phyloP scores from a whole-genome alignment of 768 basidiomycete species.

The Calocybe gangraenosa region DNA sequence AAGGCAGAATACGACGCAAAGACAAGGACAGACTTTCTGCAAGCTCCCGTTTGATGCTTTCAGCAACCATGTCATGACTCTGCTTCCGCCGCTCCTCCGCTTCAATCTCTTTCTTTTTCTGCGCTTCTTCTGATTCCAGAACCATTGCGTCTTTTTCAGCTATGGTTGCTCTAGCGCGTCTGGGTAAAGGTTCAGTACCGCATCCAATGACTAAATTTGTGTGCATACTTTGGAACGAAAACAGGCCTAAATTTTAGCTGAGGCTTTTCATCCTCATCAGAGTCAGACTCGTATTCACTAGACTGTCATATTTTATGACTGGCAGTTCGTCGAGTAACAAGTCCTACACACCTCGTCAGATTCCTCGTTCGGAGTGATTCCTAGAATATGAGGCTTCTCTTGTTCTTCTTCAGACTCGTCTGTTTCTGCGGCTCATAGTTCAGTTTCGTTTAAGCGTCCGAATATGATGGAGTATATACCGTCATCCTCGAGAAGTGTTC shows the following conservation, averaged over 20 bases:
- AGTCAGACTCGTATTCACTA: slow-evolving; percentile 82
- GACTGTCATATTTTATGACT: slow-evolving; percentile 43
- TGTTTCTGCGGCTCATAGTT: slow-evolving; percentile 28
- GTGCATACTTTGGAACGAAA: slow-evolving; percentile 86
- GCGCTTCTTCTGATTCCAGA: slow-evolving; percentile 72
- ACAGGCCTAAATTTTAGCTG: slow-evolving; percentile 85
- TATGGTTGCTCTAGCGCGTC: slow-evolving; percentile 74
- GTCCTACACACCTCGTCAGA: slow-evolving; percentile 39
- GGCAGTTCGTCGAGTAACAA: slow-evolving; percentile 5
- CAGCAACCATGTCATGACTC: slow-evolving; percentile 89
- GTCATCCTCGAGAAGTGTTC: slow-evolving; percentile 59
- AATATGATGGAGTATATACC: slow-evolving; percentile 20
- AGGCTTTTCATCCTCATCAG: slow-evolving; percentile 71
- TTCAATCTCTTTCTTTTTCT: slow-evolving; percentile 66
- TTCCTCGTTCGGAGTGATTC: slow-evolving; percentile 20
- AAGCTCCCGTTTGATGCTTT: slow-evolving; percentile 88
- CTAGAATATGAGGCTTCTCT: slow-evolving; percentile 13
- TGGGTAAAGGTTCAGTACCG: slow-evolving; percentile 24
- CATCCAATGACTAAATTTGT: background rate
- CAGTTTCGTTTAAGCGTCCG: slow-evolving; percentile 1
- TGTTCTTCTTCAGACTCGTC: slow-evolving; percentile 45
- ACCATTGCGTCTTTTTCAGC: slow-evolving; percentile 62
- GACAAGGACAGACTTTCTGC: slow-evolving; percentile 69
- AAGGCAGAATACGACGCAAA: background rate
- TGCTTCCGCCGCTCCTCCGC: slow-evolving; percentile 82